These are phyloP conservation scores for Candida dubliniensis DNA, from an alignment of 1,139 yeast species.

Conservation along the genomic window DNA sequence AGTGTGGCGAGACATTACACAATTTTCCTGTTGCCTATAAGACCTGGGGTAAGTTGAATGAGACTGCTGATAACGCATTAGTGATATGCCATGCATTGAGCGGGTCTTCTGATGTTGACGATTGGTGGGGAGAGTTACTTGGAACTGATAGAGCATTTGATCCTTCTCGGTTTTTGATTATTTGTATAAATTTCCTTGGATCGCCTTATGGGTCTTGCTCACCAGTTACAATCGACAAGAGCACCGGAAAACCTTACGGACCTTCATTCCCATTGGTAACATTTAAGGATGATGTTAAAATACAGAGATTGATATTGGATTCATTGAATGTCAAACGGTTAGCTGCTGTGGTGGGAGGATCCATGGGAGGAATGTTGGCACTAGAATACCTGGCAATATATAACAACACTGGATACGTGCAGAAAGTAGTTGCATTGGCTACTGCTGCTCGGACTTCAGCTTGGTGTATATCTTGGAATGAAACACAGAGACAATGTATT, in stretches of 20 bases:
- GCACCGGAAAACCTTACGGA: constrained; percentile 76
- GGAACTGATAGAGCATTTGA: constrained; percentile 90
- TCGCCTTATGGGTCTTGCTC: constrained; percentile 97
- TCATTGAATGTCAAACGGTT: constrained; percentile 73
- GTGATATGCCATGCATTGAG: constrained; percentile 94
- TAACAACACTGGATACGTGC: constrained; percentile 70
- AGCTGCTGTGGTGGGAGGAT: constrained; percentile 91
- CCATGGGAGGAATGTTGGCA: constrained; percentile 99
- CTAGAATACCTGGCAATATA: constrained; percentile 75
- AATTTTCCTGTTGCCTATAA: constrained; percentile 92
- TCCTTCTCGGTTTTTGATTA: constrained; percentile 78
- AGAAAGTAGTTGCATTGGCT: constrained; percentile 77
- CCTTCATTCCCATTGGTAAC: constrained; percentile 95
- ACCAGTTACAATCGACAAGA: constrained; percentile 75
- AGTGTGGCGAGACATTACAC: constrained; percentile 73
- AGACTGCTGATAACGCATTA: constrained; percentile 66
- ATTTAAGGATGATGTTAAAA: constrained; percentile 81
- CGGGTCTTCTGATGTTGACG: constrained; percentile 92
- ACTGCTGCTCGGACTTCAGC: constrained; percentile 95
- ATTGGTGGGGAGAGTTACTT: constrained; percentile 98
- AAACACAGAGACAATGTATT: constrained; percentile 93
- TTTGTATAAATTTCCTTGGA: constrained; percentile 88
- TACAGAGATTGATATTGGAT: constrained; percentile 74
- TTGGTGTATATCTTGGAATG: constrained; percentile 99
- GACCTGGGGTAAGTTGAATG: constrained; percentile 81